Evolutionary conservation across 768 basidiomycete species (phyloP).

Genomic region (Sporobolomyces roseus): DNA sequence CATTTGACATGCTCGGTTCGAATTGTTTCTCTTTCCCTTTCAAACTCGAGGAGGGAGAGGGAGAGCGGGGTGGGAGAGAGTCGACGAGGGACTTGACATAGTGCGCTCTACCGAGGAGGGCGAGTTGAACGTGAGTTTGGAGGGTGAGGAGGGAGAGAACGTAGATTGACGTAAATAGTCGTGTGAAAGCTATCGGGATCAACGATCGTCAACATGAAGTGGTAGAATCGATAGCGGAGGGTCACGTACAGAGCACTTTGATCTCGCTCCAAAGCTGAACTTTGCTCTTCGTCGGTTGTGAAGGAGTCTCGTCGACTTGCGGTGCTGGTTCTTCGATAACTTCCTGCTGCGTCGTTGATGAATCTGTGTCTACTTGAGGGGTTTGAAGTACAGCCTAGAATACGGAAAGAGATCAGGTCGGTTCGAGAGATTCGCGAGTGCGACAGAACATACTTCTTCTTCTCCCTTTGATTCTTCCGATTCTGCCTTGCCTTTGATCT

Average conservation of each 20-base stretch:
- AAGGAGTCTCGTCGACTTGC: slow-evolving; percentile 9
- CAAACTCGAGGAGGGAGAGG: background rate
- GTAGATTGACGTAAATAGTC: slow-evolving; percentile 80
- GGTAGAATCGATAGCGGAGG: background rate
- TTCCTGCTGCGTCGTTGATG: background rate
- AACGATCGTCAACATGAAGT: background rate
- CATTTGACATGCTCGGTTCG: background rate
- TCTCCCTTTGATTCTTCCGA: background rate
- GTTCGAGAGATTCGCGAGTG: no score
- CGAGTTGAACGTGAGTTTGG: slow-evolving; percentile 81
- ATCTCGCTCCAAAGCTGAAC: slow-evolving; percentile 87
- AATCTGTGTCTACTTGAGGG: no score
- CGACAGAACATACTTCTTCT: no score
- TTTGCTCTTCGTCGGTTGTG: slow-evolving; percentile 56
- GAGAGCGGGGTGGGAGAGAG: slow-evolving; percentile 44
- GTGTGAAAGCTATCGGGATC: slow-evolving; percentile 66
- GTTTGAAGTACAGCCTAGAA: no score
- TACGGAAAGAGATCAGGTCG: no score
- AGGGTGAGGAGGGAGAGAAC: slow-evolving; percentile 77
- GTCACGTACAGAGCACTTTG: slow-evolving; percentile 69
- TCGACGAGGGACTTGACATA: slow-evolving; percentile 69
- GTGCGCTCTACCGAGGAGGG: slow-evolving; percentile 72
- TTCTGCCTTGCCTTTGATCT: background rate
- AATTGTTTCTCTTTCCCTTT: background rate
- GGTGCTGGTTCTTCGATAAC: background rate